Conservation (phyloP, 495 filamentous ascomycete species). For the Niebla homalea region DNA sequence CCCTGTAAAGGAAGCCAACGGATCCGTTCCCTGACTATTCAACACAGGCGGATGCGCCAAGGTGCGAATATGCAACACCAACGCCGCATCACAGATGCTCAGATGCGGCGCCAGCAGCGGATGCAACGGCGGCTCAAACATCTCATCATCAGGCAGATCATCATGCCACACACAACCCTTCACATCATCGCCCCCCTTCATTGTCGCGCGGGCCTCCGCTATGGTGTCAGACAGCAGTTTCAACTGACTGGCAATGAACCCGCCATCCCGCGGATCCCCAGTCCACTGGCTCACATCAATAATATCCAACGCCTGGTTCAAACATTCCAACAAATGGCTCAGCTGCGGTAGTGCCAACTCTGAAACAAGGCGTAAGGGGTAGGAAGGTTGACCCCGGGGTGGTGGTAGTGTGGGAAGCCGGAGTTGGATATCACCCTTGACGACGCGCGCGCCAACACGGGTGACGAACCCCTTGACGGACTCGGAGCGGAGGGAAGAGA, state of each 20-base stretch:
- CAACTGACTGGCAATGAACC: constrained; percentile 69
- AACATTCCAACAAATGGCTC: constrained; percentile 52
- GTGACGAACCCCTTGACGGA: constrained; percentile 85
- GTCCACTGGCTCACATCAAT: constrained; percentile 63
- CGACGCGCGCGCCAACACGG: constrained; percentile 59
- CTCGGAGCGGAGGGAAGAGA: constrained; percentile 80
- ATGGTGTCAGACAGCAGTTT: constrained; percentile 65
- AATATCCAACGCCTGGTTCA: constrained; percentile 66
- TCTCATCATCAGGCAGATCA: constrained; percentile 28
- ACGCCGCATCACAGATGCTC: constrained; percentile 58
- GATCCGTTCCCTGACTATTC: constrained; percentile 36
- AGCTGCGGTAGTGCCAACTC: constrained; percentile 52
- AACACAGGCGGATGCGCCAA: constrained; percentile 52
- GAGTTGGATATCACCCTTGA: constrained; percentile 50
- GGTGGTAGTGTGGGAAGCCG: constrained; percentile 33
- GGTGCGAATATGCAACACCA: constrained; percentile 67
- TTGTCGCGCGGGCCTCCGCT: constrained; percentile 46
- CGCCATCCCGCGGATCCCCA: constrained; percentile 39
- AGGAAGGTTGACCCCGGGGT: constrained; percentile 27
- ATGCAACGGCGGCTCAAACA: constrained; percentile 46
- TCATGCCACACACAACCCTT: constrained; percentile 45
- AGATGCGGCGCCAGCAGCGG: constrained; percentile 60
- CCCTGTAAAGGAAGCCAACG: constrained; percentile 39
- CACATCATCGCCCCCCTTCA: constrained; percentile 40
- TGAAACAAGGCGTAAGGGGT: constrained; percentile 30